Conservation (phyloP, 805 yeast species). For the Teunomyces kruisii region DNA sequence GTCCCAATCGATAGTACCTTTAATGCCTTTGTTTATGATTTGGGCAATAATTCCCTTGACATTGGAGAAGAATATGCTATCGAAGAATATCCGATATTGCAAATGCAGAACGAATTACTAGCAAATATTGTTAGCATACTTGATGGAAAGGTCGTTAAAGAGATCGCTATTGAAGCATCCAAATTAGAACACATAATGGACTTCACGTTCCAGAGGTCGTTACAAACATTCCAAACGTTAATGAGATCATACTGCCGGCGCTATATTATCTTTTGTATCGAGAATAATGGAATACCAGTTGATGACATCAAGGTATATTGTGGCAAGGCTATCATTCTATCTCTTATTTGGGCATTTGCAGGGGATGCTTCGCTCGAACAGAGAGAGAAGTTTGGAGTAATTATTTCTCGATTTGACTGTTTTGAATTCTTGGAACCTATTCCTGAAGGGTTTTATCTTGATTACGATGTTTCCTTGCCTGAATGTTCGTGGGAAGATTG, state of each 20-base stretch:
- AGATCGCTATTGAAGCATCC: constrained; percentile 17
- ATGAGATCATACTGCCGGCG: constrained; percentile 35
- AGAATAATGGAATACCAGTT: constrained; percentile 10
- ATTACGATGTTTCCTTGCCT: constrained; percentile 45
- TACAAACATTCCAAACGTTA: constrained; percentile 41
- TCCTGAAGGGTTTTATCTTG: constrained; percentile 24
- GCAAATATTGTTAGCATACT: constrained; percentile 15
- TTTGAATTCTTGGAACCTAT: constrained; percentile 4
- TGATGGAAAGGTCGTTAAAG: constrained; percentile 1
- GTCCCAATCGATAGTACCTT: constrained; percentile 17
- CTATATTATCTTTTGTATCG: constrained; percentile 10
- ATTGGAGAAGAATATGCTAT: constrained; percentile 7
- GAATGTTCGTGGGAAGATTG: constrained; percentile 49
- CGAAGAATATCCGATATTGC: constrained; percentile 6
- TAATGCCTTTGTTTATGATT: constrained; percentile 15
- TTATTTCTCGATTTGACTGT: constrained; percentile 5
- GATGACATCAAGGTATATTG: constrained; percentile 30
- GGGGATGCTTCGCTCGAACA: constrained; percentile 51
- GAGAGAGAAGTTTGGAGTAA: constrained; percentile 37
- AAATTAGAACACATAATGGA: constrained; percentile 53
- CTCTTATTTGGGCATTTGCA: constrained; percentile 62
- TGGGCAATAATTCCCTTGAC: constrained; percentile 12
- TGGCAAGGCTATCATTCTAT: constrained; percentile 31
- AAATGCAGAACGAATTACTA: constrained; percentile 14
- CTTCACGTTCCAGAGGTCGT: constrained; percentile 33